phyloP scores from a whole-genome alignment of 345 rosid species.

The Murraya koenigii region DNA sequence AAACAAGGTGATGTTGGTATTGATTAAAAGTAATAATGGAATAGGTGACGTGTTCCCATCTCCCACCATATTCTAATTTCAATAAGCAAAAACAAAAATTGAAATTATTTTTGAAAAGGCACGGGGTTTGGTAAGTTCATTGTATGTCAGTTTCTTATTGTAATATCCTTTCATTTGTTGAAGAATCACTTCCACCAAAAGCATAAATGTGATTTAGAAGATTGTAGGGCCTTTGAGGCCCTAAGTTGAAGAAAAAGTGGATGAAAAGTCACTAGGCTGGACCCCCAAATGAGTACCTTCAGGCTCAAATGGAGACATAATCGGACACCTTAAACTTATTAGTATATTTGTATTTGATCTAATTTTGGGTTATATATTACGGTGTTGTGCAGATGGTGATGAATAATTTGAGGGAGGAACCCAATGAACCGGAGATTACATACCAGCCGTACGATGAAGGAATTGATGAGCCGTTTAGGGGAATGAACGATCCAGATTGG shows the following conservation, averaged over 20 bases:
- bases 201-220: not conserved
- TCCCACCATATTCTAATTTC: not conserved
- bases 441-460: conserved; percentile 39
- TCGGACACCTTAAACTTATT: not conserved
- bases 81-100: not conserved
- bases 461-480: conserved; percentile 47
- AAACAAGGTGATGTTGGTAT: not conserved
- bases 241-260: not conserved
- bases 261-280: not conserved
- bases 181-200: not conserved
- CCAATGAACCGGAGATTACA: conserved; percentile 23
- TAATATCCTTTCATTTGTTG: not conserved
- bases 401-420: conserved; percentile 51
- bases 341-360: not conserved
- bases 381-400: conserved; percentile 47
- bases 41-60: not conserved
- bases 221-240: not conserved
- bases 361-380: not conserved
- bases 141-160: not conserved
- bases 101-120: not conserved
- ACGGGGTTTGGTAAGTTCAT: not conserved
- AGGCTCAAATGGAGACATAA: too few relatives aligned
- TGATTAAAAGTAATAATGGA: not conserved
- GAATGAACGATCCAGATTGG: conserved; percentile 62
- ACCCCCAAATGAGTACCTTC: not conserved